A percentile compares a stretch with the other conserved stretches of the same genome.
Evolutionary conservation across 176 grass and related monocot genomes (phyloP).

Genomic region (Thinopyrum elongatum): DNA sequence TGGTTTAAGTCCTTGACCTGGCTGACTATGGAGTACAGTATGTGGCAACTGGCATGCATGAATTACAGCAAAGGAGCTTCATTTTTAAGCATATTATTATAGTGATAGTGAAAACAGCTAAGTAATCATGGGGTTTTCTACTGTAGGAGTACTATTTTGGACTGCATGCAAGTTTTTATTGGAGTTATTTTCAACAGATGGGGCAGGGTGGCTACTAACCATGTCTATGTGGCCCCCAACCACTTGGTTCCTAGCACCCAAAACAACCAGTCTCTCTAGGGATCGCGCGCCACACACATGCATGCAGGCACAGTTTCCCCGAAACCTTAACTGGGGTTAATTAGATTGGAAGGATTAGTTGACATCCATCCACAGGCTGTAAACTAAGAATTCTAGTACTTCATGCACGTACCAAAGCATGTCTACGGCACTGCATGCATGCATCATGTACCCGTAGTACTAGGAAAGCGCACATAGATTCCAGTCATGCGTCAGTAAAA

Average conservation of each 20-base stretch:
- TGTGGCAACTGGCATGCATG: slow-evolving; percentile 3
- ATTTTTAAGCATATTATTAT: background rate
- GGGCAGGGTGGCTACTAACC: slow-evolving; percentile 1
- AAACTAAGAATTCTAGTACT: slow-evolving; percentile 27
- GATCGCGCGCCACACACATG: slow-evolving; percentile 43
- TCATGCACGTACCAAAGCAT: background rate
- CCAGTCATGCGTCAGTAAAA: background rate
- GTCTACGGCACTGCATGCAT: background rate
- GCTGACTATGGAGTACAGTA: background rate
- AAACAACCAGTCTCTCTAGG: slow-evolving; percentile 45
- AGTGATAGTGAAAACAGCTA: background rate
- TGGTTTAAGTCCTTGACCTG: slow-evolving; percentile 7
- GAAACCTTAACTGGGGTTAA: slow-evolving; percentile 44
- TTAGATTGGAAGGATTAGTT: slow-evolving; percentile 52
- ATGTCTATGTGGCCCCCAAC: slow-evolving; percentile 25
- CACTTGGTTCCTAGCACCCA: slow-evolving; percentile 24
- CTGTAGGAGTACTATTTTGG: background rate
- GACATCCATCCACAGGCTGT: slow-evolving; percentile 32
- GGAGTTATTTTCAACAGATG: background rate
- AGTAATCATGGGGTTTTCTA: background rate
- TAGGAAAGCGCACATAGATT: background rate
- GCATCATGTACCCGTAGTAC: background rate
- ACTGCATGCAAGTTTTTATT: background rate
- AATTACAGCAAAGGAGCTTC: background rate
- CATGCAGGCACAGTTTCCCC: slow-evolving; percentile 42